These are phyloP conservation scores for Globisporangium solare DNA, from an alignment of 352 stramenopile genomes.

Conservation along the genomic window DNA sequence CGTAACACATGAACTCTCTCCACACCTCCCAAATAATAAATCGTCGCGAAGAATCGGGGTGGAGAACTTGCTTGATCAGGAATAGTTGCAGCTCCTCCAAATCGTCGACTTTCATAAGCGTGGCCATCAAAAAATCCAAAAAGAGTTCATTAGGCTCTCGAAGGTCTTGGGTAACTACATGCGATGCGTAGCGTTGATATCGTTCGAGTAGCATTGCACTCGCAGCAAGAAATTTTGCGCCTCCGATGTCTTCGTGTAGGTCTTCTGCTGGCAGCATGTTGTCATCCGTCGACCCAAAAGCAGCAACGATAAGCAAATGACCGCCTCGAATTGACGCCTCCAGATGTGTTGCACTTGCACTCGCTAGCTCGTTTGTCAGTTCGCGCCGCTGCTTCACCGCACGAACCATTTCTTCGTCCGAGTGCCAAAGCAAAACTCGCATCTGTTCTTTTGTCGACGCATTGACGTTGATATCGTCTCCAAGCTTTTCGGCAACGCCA, in stretches of 20 bases:
- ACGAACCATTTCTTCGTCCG: conserved; percentile 32
- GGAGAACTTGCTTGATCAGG: conserved; percentile 47
- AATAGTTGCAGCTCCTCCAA: conserved; percentile 36
- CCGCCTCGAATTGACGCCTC: conserved; percentile 27
- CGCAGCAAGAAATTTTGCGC: conserved; percentile 16
- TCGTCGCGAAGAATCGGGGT: conserved; percentile 35
- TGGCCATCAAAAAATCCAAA: conserved; percentile 35
- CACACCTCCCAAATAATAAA: conserved; percentile 48
- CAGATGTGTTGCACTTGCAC: conserved; percentile 3
- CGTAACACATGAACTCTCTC: conserved; percentile 52
- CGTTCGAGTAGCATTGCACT: conserved; percentile 31
- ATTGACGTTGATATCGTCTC: background rate
- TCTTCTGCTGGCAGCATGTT: conserved; percentile 1
- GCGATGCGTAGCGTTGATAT: conserved; percentile 28
- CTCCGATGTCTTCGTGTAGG: background rate
- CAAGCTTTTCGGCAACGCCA: conserved; percentile 29
- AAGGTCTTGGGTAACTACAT: conserved; percentile 11
- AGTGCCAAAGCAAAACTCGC: conserved; percentile 33
- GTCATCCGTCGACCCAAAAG: conserved; percentile 17
- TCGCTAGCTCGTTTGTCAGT: background rate
- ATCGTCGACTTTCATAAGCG: conserved; percentile 20
- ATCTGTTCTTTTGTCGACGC: conserved; percentile 11
- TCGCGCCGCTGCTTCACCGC: conserved; percentile 28
- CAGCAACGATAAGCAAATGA: conserved; percentile 33
- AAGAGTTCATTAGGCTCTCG: conserved; percentile 20